Conservation (phyloP, 768 basidiomycete species). For the Mycena haematopus region DNA sequence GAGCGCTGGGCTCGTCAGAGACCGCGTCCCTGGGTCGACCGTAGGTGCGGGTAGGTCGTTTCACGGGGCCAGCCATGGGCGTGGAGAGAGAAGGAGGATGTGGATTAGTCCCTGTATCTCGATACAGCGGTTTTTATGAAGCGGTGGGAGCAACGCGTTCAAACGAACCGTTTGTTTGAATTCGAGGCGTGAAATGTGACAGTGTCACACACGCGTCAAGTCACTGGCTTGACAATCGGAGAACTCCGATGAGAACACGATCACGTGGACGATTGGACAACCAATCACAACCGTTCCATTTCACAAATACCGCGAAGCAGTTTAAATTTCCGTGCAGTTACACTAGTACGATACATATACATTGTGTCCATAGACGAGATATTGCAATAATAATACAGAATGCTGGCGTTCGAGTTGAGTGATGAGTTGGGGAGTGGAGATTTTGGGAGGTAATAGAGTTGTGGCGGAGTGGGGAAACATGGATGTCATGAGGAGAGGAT, state of each 20-base stretch:
- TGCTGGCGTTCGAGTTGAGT: slow-evolving; percentile 3
- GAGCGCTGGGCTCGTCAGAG: slow-evolving; percentile 2
- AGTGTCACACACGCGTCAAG: background rate
- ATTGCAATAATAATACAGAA: slow-evolving; percentile 26
- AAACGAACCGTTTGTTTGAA: slow-evolving; percentile 2
- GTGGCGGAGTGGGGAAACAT: background rate
- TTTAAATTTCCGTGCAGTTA: background rate
- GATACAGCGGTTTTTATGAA: background rate
- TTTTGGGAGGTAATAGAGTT: background rate
- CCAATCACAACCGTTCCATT: background rate
- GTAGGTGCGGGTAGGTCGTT: slow-evolving; percentile 27
- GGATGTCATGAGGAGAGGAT: slow-evolving; percentile 25
- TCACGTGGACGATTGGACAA: background rate
- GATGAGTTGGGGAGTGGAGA: slow-evolving; percentile 3
- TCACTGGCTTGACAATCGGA: too few relatives aligned
- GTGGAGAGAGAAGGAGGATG: background rate
- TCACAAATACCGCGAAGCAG: background rate
- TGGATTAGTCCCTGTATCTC: background rate
- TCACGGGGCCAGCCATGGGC: slow-evolving; percentile 18
- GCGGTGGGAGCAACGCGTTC: slow-evolving; percentile 2
- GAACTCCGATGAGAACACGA: background rate
- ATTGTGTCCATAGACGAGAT: slow-evolving; percentile 1
- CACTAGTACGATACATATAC: background rate
- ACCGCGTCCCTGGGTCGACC: slow-evolving; percentile 19
- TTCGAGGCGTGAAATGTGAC: background rate